A percentile compares a stretch with the other conserved stretches of the same genome.
Conservation (phyloP, 139 green algal species). For the Raphidocelis subcapitata region DNA sequence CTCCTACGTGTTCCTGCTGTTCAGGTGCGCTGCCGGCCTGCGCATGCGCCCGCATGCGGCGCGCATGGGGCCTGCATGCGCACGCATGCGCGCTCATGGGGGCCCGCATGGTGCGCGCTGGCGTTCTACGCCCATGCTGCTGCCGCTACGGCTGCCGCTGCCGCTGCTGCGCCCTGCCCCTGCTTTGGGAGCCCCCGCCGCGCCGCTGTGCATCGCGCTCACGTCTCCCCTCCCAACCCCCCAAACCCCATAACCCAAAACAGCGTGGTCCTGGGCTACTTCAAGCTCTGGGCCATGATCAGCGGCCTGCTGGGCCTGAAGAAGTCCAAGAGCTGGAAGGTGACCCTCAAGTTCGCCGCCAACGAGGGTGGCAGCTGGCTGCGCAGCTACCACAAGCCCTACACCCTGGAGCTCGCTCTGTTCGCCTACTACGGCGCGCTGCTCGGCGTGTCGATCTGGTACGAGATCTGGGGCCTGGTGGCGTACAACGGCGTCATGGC, state of each 20-base stretch:
- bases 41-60: no score
- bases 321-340: slow-evolving; percentile 67
- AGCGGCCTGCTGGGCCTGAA: slow-evolving; percentile 53
- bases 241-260: no score
- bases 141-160: no score
- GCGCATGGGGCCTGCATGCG: no score
- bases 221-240: no score
- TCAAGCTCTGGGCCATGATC: slow-evolving; percentile 62
- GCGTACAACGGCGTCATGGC: slow-evolving; percentile 49
- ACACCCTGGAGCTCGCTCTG: slow-evolving; percentile 42
- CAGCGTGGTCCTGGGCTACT: slow-evolving; percentile 42
- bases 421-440: slow-evolving; percentile 46
- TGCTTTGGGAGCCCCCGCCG: no score
- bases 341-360: slow-evolving; percentile 47
- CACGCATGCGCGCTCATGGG: no score
- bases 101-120: no score
- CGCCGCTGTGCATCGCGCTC: no score
- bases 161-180: no score
- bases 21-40: no score
- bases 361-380: slow-evolving; percentile 36
- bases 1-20: slow-evolving; percentile 56
- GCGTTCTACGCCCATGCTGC: no score
- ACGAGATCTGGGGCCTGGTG: slow-evolving; percentile 28
- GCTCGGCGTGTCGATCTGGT: slow-evolving; percentile 31
- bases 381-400: slow-evolving; percentile 41